Percentiles rank a stretch among this genome's conserved stretches.
Evolutionary conservation across 345 rosid species (phyloP).

Genomic region (Laguncularia racemosa): DNA sequence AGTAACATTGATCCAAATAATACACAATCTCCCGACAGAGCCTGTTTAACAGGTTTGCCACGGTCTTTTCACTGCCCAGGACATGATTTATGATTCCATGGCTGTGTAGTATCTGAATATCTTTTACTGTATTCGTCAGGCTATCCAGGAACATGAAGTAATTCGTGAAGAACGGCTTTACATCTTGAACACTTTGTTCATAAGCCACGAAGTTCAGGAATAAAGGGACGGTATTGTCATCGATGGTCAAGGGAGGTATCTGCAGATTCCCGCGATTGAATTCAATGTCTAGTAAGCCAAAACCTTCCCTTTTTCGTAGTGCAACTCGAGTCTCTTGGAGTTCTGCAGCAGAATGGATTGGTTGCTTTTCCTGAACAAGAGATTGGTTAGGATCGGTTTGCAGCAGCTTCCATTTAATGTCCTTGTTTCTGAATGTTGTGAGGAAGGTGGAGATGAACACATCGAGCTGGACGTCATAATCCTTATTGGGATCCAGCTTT

Average conservation of each 20-base stretch:
- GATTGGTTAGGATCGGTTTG: background rate
- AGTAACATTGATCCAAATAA: slow-evolving; percentile 12
- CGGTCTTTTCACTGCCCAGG: slow-evolving; percentile 4
- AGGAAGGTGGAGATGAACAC: slow-evolving; percentile 16
- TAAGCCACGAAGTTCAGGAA: slow-evolving; percentile 14
- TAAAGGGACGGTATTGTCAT: slow-evolving; percentile 5
- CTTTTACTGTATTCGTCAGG: slow-evolving; percentile 5
- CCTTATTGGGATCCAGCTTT: background rate
- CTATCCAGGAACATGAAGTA: slow-evolving; percentile 15
- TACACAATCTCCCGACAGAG: slow-evolving; percentile 13
- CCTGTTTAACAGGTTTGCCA: slow-evolving; percentile 5
- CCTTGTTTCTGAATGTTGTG: slow-evolving; percentile 6
- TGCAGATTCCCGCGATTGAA: background rate
- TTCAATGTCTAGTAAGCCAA: slow-evolving; percentile 6
- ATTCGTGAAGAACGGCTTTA: slow-evolving; percentile 12
- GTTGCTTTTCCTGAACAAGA: slow-evolving; percentile 5
- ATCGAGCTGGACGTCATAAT: slow-evolving; percentile 9
- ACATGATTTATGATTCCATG: slow-evolving; percentile 5
- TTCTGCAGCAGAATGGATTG: slow-evolving; percentile 6
- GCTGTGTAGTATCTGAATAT: slow-evolving; percentile 4
- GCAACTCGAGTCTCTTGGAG: slow-evolving; percentile 7
- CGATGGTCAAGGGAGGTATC: slow-evolving; percentile 9
- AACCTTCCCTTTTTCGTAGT: background rate
- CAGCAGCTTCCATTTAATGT: slow-evolving; percentile 5
- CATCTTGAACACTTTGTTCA: slow-evolving; percentile 11